phyloP scores from a whole-genome alignment of 2,329 filamentous ascomycete genomes.

The Scytalidium sp. region DNA sequence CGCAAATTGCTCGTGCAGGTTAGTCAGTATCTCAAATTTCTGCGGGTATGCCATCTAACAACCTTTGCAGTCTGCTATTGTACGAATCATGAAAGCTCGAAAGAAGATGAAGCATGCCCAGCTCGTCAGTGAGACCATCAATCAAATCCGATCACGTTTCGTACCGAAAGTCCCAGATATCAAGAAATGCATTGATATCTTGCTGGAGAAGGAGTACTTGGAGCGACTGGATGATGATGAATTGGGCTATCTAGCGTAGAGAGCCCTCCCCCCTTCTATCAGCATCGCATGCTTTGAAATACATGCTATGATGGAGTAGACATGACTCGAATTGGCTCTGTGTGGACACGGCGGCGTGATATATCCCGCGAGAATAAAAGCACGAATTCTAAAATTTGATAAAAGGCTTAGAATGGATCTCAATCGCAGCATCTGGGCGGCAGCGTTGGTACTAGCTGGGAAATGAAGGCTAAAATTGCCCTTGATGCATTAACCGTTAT shows the following conservation, averaged over 20 bases:
- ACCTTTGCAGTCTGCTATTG: slow-evolving; percentile 78
- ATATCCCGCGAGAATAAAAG: too few species aligned
- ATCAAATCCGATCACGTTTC: slow-evolving; percentile 90
- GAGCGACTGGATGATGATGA: slow-evolving; percentile 94
- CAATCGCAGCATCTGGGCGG: too few species aligned
- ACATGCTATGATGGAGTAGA: background rate
- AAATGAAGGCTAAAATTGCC: too few species aligned
- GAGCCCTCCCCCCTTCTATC: background rate
- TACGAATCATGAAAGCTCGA: slow-evolving; percentile 98
- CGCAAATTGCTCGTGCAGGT: slow-evolving; percentile 96
- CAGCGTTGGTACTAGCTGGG: too few species aligned
- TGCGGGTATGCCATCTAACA: slow-evolving; percentile 24
- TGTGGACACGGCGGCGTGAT: too few species aligned
- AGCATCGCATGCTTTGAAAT: background rate
- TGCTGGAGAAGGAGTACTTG: slow-evolving; percentile 98
- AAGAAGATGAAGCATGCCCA: slow-evolving; percentile 98
- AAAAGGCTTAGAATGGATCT: too few species aligned
- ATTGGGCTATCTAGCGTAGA: slow-evolving; percentile 86
- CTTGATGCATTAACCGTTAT: too few species aligned
- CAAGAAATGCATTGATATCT: slow-evolving; percentile 99
- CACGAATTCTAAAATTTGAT: background rate
- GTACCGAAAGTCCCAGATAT: slow-evolving; percentile 91
- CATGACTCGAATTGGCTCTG: too few species aligned
- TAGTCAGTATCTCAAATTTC: slow-evolving; percentile 32
- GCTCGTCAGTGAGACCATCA: slow-evolving; percentile 92